These are phyloP conservation scores for Cladosporium colombiae DNA, from an alignment of 2,329 filamentous ascomycete species.

Conservation along the genomic window DNA sequence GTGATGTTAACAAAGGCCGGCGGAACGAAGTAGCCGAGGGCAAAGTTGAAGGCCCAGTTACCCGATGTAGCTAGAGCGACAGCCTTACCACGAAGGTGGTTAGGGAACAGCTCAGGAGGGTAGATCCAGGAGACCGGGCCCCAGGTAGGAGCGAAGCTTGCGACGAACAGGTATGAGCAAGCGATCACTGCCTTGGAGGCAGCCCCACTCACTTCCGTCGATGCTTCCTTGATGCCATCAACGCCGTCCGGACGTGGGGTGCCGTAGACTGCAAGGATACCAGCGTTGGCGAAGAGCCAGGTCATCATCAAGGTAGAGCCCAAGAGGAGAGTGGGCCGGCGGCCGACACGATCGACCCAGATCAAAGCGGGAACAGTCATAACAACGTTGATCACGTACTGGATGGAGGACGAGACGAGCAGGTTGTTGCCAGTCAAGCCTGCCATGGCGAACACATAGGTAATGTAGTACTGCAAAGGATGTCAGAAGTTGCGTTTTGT, in stretches of 20 bases:
- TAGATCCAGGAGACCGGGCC: constrained; percentile 58
- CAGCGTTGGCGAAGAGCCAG: constrained; percentile 64
- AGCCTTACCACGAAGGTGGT: constrained; percentile 64
- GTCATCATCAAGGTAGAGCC: constrained; percentile 65
- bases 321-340: constrained; percentile 66
- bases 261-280: constrained; percentile 63
- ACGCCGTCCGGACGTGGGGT: constrained; percentile 41
- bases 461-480: constrained; percentile 32
- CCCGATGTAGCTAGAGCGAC: constrained; percentile 61
- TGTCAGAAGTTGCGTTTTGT: not conserved
- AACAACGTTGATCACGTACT: constrained; percentile 77
- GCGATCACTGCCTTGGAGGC: constrained; percentile 59
- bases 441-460: constrained; percentile 71
- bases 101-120: constrained; percentile 60
- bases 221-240: constrained; percentile 45
- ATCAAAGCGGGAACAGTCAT: constrained; percentile 77
- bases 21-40: constrained; percentile 60
- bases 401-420: constrained; percentile 67
- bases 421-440: constrained; percentile 57
- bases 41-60: constrained; percentile 64
- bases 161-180: constrained; percentile 72
- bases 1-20: constrained; percentile 60
- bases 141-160: constrained; percentile 66
- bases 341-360: constrained; percentile 75
- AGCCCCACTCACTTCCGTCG: constrained; percentile 42